Conservation (phyloP, 2,329 filamentous ascomycete genomes). For the Penicillium sp. region DNA sequence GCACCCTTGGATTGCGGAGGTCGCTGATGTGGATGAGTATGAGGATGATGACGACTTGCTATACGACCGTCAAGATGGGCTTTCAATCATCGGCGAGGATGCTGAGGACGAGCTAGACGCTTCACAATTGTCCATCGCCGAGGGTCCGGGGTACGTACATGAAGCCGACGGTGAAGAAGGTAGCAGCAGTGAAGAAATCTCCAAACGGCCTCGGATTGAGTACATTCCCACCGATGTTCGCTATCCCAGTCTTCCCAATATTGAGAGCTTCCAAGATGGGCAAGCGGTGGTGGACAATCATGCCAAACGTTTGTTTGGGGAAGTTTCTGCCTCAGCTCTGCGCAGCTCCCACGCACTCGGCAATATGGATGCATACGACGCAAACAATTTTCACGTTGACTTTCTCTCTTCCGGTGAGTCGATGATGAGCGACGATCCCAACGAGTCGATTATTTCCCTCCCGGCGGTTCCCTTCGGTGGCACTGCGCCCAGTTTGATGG, state of each 20-base stretch:
- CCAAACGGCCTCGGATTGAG: conserved; percentile 39
- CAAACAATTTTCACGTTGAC: conserved; percentile 39
- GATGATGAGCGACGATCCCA: conserved; percentile 39
- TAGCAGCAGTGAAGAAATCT: conserved; percentile 36
- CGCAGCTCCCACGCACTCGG: conserved; percentile 53
- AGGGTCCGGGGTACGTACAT: conserved; percentile 36
- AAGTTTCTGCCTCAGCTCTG: conserved; percentile 58
- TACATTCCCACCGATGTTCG: conserved; percentile 33
- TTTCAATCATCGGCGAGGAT: conserved; percentile 42
- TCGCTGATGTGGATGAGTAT: conserved; percentile 59
- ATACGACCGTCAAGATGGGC: conserved; percentile 43
- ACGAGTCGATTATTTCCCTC: conserved; percentile 41
- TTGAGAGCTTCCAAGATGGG: conserved; percentile 37
- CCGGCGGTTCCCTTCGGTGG: conserved; percentile 36
- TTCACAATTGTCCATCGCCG: conserved; percentile 64
- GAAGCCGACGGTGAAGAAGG: conserved; percentile 37
- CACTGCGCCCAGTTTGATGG: conserved; percentile 49
- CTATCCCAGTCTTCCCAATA: conserved; percentile 46
- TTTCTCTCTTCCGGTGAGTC: conserved; percentile 45
- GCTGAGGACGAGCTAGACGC: conserved; percentile 50
- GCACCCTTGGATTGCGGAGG: conserved; percentile 71
- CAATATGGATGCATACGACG: conserved; percentile 30
- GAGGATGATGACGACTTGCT: conserved; percentile 59
- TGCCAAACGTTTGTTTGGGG: conserved; percentile 58
- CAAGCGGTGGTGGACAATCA: conserved; percentile 28